These are phyloP conservation scores for Cucumis melo DNA, from an alignment of 306 rosid genomes.

Conservation along the genomic window DNA sequence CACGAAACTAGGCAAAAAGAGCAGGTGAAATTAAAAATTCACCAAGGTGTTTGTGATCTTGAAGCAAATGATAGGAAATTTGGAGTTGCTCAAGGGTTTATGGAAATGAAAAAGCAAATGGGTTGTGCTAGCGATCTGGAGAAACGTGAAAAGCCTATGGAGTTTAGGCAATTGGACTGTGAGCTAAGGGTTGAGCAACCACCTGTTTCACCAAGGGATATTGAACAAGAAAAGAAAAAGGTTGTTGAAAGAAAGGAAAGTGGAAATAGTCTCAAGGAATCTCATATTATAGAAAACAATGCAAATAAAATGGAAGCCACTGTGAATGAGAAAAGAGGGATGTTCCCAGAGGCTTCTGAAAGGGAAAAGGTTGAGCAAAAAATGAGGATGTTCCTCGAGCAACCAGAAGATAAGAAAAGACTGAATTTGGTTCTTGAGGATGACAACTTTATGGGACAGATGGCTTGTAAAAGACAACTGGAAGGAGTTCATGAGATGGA, in stretches of 20 bases:
- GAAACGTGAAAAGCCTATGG: slow-evolving; percentile 16
- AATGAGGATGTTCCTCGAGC: slow-evolving; percentile 20
- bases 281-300: slow-evolving; percentile 10
- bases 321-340: slow-evolving; percentile 21
- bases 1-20: slow-evolving; percentile 26
- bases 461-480: slow-evolving; percentile 13
- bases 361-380: slow-evolving; percentile 22
- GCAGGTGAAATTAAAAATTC: slow-evolving; percentile 26
- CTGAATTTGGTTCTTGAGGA: slow-evolving; percentile 19
- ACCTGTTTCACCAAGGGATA: slow-evolving; percentile 20
- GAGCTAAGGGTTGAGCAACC: slow-evolving; percentile 27
- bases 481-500: not conserved
- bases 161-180: slow-evolving; percentile 21
- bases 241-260: slow-evolving; percentile 17
- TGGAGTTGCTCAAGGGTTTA: slow-evolving; percentile 13
- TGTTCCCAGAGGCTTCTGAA: slow-evolving; percentile 21
- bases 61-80: slow-evolving; percentile 24
- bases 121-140: slow-evolving; percentile 20
- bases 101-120: slow-evolving; percentile 20
- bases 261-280: slow-evolving; percentile 22
- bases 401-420: slow-evolving; percentile 28
- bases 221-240: slow-evolving; percentile 10
- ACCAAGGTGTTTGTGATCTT: slow-evolving; percentile 17
- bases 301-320: slow-evolving; percentile 16
- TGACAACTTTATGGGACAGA: slow-evolving; percentile 22